Evolutionary conservation across 805 yeast species (phyloP).

Genomic region (Isabelozyma rhagii): DNA sequence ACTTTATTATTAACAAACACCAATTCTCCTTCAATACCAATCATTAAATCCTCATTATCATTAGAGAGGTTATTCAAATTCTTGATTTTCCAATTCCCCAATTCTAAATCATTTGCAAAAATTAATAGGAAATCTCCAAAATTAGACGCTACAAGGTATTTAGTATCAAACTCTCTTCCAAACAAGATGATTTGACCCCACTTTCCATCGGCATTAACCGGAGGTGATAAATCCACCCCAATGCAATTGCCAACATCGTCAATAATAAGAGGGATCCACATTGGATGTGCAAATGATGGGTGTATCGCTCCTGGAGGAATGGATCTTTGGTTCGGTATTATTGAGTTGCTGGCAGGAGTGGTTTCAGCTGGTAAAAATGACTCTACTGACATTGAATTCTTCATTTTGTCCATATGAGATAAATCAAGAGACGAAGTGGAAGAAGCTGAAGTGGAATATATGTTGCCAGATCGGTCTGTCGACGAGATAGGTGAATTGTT

Average conservation of each 20-base stretch:
- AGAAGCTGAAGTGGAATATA: slow-evolving; percentile 13
- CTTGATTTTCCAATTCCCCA: slow-evolving; percentile 73
- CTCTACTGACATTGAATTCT: not conserved
- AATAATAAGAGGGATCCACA: slow-evolving; percentile 89
- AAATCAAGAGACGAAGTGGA: slow-evolving; percentile 12
- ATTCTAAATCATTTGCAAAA: slow-evolving; percentile 84
- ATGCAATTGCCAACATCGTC: slow-evolving; percentile 90
- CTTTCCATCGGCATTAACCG: slow-evolving; percentile 55
- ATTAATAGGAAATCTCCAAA: slow-evolving; percentile 86
- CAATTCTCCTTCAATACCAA: slow-evolving; percentile 71
- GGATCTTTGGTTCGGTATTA: slow-evolving; percentile 51
- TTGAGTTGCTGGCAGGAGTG: slow-evolving; percentile 1
- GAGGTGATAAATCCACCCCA: slow-evolving; percentile 75
- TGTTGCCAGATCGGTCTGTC: not conserved
- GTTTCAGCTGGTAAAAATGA: not conserved
- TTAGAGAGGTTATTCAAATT: slow-evolving; percentile 42
- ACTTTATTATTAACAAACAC: slow-evolving; percentile 62
- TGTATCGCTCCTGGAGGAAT: slow-evolving; percentile 76
- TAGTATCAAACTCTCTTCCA: slow-evolving; percentile 92
- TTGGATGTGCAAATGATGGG: slow-evolving; percentile 78
- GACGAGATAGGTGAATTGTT: slow-evolving; percentile 1
- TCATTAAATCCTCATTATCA: slow-evolving; percentile 51
- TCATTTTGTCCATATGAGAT: slow-evolving; percentile 1
- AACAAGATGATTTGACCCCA: slow-evolving; percentile 91
- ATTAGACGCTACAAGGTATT: slow-evolving; percentile 78